These are phyloP conservation scores for Dendrocalamus sinicus DNA, from an alignment of 176 grass and related monocot species.

Conservation along the genomic window DNA sequence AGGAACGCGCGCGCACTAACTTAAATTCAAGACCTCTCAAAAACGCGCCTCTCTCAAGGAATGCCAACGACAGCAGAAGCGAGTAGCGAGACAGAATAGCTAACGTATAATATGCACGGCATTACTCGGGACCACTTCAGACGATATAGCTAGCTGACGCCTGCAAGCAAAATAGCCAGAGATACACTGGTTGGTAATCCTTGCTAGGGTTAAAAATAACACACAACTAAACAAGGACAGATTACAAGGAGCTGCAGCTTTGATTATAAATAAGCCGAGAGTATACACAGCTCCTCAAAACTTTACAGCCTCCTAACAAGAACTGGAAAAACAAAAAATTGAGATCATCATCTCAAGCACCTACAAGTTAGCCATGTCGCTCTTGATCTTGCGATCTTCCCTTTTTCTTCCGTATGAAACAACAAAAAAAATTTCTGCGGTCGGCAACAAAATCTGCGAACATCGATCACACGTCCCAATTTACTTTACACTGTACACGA, in stretches of 20 bases:
- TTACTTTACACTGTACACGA: slow-evolving; percentile 88
- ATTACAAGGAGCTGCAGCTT: slow-evolving; percentile 47
- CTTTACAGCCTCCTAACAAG: slow-evolving; percentile 43
- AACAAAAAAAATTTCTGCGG: slow-evolving; percentile 44
- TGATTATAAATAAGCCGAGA: slow-evolving; percentile 47
- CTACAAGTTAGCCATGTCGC: slow-evolving; percentile 57
- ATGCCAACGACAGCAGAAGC: background rate
- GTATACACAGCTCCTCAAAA: slow-evolving; percentile 52
- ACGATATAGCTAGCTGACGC: background rate
- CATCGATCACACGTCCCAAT: slow-evolving; percentile 48
- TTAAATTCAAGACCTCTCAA: too few relatives aligned
- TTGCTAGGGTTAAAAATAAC: background rate
- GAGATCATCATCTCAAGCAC: slow-evolving; percentile 46
- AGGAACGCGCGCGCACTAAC: too few relatives aligned
- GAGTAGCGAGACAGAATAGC: background rate
- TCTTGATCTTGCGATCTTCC: slow-evolving; percentile 51
- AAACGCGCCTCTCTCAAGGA: too few relatives aligned
- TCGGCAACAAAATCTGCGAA: slow-evolving; percentile 48
- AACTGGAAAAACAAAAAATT: background rate
- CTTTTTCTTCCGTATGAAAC: slow-evolving; percentile 41
- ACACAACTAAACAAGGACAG: background rate
- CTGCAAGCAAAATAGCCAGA: background rate
- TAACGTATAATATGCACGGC: background rate
- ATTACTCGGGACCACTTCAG: background rate
- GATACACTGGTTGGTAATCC: too few relatives aligned